Evolutionary conservation across 2,329 filamentous ascomycete species (phyloP), one percentile per base, ranked within the genome.

Genomic region (Sporothrix luriei): DNA sequence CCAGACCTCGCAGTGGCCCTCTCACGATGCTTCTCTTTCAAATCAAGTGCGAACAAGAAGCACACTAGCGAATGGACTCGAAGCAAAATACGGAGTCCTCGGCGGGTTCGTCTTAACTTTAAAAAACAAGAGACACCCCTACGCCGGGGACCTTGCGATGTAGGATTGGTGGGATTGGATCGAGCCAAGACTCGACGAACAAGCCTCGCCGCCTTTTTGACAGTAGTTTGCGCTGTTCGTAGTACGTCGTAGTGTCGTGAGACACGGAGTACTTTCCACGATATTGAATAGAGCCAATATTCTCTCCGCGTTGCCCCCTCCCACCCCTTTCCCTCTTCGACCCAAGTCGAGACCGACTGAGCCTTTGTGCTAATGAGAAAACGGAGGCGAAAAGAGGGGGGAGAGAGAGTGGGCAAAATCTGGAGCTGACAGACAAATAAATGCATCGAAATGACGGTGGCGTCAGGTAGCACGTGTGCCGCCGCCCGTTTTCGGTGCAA

Each of bases 1-100:
- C 55, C 21, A 33, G 55, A 59, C 55, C 33, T 16, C 38, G 13
- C 33, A 21, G 14, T 43, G 55, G 33, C 24, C 38, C 38, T 59
- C 55, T 61, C 33, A 43, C 55, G 55, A 43, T 43, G 55, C 55
- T 61, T 43, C 38, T n/a, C 21, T 13, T 40, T 59, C 55, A 40
- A 59, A 59, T 19, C 33, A 59, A 40, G 29, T 9, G 55, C 40
- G 40, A 59, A 59, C n/a, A 59, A 21, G 19, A 40, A 38, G 19
- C 55, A 59, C 55, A 55, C 54, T 33, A 33, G 21, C 19, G 55
- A 59, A 48, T 14, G 19, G 3, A 11, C 11, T 43, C 9, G 55
- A 43, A 43, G n/a, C 2, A 43, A 61, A 61, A 61, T 43, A 61
- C 55, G 40, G 14, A 43, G 43, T 33, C 33, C 55, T 61, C 55